phyloP scores from a whole-genome alignment of 305 asterid species.

The Ilex paraguariensis region DNA sequence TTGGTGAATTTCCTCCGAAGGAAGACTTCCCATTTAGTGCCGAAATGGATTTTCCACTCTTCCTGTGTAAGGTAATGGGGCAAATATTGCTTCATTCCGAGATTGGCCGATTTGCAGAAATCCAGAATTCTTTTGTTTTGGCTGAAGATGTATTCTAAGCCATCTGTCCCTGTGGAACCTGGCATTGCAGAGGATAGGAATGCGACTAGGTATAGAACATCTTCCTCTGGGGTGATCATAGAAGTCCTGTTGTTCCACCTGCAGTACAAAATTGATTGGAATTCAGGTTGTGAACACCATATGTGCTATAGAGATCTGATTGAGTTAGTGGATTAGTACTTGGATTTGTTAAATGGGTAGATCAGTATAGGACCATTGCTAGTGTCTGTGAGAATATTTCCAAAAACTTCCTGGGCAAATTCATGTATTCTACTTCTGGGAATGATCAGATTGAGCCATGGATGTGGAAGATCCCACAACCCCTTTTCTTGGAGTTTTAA shows the following conservation, averaged over 20 bases:
- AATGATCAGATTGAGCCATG: conserved; percentile 85
- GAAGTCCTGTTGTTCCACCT: conserved; percentile 87
- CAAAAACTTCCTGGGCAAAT: conserved; percentile 64
- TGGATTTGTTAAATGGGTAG: conserved; percentile 87
- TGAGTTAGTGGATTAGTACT: conserved; percentile 31
- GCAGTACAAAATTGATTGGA: conserved; percentile 15
- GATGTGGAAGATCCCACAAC: conserved; percentile 91
- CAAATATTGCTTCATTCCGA: conserved; percentile 79
- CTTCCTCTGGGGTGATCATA: conserved; percentile 69
- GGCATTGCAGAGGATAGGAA: conserved; percentile 73
- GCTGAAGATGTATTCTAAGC: conserved; percentile 49
- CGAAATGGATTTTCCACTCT: conserved; percentile 90
- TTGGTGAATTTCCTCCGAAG: conserved; percentile 53
- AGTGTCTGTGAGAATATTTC: conserved; percentile 66
- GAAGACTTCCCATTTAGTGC: conserved; percentile 68
- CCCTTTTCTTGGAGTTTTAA: conserved; percentile 63
- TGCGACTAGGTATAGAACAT: conserved; percentile 70
- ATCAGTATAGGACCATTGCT: conserved; percentile 88
- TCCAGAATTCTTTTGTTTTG: conserved; percentile 56
- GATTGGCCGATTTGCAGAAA: conserved; percentile 40
- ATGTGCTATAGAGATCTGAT: neutral
- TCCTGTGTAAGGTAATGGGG: conserved; percentile 66
- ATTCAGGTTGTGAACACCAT: neutral
- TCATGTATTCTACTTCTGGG: conserved; percentile 69
- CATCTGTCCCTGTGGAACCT: conserved; percentile 62